Conservation (phyloP, 2,329 filamentous ascomycete genomes). For the Parastagonospora avenae region DNA sequence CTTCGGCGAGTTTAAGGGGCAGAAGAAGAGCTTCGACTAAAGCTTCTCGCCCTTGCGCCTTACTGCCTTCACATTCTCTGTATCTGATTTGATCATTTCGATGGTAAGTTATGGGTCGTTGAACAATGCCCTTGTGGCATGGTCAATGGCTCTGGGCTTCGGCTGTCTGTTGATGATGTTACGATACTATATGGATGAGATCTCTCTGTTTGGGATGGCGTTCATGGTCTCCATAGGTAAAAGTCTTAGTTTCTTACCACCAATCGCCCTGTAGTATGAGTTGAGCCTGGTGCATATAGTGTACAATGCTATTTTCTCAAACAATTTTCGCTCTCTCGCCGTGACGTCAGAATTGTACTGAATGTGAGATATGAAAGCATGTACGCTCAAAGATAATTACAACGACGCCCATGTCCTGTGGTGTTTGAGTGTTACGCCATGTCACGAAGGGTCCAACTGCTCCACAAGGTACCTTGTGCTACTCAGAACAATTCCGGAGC, state of each 20-base stretch:
- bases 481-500: too few species aligned
- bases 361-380: neutral
- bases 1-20: conserved; percentile 74
- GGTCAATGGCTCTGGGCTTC: conserved; percentile 12
- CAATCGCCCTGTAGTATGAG: conserved; percentile 4
- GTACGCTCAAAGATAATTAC: neutral
- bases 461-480: too few species aligned
- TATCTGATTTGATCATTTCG: conserved; percentile 25
- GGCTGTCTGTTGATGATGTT: conserved; percentile 14
- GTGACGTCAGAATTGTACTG: neutral
- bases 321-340: too few species aligned
- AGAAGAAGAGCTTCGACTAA: conserved; percentile 73
- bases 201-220: conserved; percentile 11
- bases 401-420: too few species aligned
- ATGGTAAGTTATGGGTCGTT: conserved; percentile 32
- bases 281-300: conserved; percentile 11
- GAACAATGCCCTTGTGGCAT: conserved; percentile 13
- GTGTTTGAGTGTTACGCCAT: too few species aligned
- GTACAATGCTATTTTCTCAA: conserved; percentile 10
- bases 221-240: conserved; percentile 18
- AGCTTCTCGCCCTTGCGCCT: conserved; percentile 1
- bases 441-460: too few species aligned
- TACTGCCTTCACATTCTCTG: conserved; percentile 10
- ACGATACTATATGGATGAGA: conserved; percentile 11
- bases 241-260: conserved; percentile 13